Evolutionary conservation across 805 yeast genomes (phyloP).

Genomic region (Kazachstania psychrophila): DNA sequence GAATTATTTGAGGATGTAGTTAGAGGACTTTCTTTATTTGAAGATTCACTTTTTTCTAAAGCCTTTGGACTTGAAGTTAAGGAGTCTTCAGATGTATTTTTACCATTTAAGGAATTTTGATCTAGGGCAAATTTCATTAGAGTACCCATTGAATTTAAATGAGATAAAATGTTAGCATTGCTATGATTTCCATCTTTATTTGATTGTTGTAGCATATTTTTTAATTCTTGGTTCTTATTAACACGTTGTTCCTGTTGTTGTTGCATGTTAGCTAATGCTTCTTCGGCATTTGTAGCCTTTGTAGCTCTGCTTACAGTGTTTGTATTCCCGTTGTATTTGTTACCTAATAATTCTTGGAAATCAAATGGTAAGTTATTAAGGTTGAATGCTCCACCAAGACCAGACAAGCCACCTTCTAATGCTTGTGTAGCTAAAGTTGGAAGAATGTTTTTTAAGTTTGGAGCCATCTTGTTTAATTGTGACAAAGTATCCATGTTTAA

Average conservation of each 20-base stretch:
- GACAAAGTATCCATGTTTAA: conserved; percentile 7
- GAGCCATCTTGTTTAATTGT: conserved; percentile 10
- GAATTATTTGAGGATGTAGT: conserved; percentile 2
- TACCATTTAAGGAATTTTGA: neutral
- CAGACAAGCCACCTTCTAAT: conserved; percentile 5
- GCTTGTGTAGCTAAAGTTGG: conserved; percentile 4
- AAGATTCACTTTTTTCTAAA: conserved; percentile 1
- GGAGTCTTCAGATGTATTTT: conserved; percentile 2
- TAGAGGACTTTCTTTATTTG: conserved; percentile 1
- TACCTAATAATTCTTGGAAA: conserved; percentile 23
- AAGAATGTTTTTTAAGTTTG: conserved; percentile 9
- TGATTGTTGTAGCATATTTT: conserved; percentile 1
- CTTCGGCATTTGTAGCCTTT: conserved; percentile 22
- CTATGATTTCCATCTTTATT: neutral
- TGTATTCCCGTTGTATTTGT: conserved; percentile 9
- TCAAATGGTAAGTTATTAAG: conserved; percentile 26
- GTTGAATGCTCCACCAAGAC: conserved; percentile 16
- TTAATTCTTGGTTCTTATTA: conserved; percentile 5
- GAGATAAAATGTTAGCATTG: conserved; percentile 1
- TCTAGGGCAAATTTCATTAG: conserved; percentile 3
- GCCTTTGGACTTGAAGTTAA: conserved; percentile 5
- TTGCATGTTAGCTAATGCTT: conserved; percentile 28
- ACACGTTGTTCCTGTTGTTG: conserved; percentile 20
- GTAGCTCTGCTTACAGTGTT: conserved; percentile 15
- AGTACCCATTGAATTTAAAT: conserved; percentile 3